Evolutionary conservation across 2,329 filamentous ascomycete genomes (phyloP), one percentile per base, ranked within the genome.

Genomic region (Xylaria sp.): DNA sequence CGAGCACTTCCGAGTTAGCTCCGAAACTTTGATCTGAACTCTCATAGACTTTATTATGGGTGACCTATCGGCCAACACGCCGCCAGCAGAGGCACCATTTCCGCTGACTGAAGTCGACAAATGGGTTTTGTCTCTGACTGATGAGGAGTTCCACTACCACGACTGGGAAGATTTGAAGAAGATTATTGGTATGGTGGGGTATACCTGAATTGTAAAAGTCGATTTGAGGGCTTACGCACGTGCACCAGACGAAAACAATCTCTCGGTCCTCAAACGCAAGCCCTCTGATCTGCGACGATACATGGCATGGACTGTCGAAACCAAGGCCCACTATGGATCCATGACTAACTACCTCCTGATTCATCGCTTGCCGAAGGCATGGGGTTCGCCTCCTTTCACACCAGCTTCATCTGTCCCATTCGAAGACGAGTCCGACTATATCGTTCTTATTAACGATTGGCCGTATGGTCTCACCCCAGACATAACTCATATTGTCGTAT

Each of bases 401-500:
- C 84, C 85, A 4, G 79, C 77, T 55, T 88, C 86, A 6, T 69
- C 75, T 3, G 75, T 82, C 29, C 88, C 88, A 10, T 89, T 91
- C 71, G 78, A 82, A 27, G 81, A 87, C 51, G 76, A 83, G 3
- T 84, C 84, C 40, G 88, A 91, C 79, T 90, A 86, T 78, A 89
- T 89, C 69, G 91, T 97, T 60, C 83, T 97, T 53, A 84, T 90
- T 78, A 98, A 98, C 76, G 94, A 98, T 84, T 98, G 94, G 94
- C 95, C 95, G 0, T 98, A 98, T 75, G 94, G 93, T 3, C 82
- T 97, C 58, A 84, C 83, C 0, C 78, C 84, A 0, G 85, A 85
- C 63, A 88, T 91, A 73, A 84, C 90, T n/a, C 95, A 98, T 78
- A 87, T 98, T 23, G 93, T 98, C 35, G 91, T 97, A 50, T 98